Percentiles rank a stretch among this genome's conserved stretches.
These are phyloP conservation scores for Staphylotrichum longicolle DNA, from an alignment of 495 filamentous ascomycete genomes.

Conservation along the genomic window DNA sequence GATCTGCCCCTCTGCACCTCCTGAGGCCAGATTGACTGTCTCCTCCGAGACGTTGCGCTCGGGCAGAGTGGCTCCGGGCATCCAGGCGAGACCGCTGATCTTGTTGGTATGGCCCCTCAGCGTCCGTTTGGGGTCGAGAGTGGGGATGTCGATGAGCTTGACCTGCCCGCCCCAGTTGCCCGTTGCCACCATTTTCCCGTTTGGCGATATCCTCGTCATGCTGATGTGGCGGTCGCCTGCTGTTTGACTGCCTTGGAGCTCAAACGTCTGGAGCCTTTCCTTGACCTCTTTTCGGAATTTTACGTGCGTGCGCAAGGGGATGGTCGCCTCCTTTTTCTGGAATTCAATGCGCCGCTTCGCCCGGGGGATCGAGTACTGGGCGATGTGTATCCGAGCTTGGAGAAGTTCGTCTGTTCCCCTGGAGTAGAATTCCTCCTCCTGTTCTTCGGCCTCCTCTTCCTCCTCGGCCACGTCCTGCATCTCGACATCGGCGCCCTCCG, in stretches of 20 bases:
- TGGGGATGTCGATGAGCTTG: slow-evolving; percentile 78
- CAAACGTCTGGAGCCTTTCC: slow-evolving; percentile 75
- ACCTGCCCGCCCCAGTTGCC: slow-evolving; percentile 91
- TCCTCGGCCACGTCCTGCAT: slow-evolving; percentile 67
- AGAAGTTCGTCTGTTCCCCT: slow-evolving; percentile 72
- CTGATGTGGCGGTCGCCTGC: slow-evolving; percentile 86
- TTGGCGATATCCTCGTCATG: slow-evolving; percentile 86
- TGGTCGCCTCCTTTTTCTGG: slow-evolving; percentile 75
- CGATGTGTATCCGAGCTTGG: slow-evolving; percentile 75
- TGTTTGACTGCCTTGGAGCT: slow-evolving; percentile 88
- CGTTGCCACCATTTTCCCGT: slow-evolving; percentile 77
- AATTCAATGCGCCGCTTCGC: slow-evolving; percentile 72
- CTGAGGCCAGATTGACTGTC: slow-evolving; percentile 81
- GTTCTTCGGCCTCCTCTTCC: slow-evolving; percentile 62
- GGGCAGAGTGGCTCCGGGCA: slow-evolving; percentile 75
- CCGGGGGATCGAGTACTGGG: slow-evolving; percentile 77
- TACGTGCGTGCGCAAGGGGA: slow-evolving; percentile 82
- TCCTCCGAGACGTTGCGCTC: slow-evolving; percentile 65
- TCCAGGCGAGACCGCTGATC: slow-evolving; percentile 88
- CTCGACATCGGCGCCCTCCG: slow-evolving; percentile 55
- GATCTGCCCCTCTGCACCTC: slow-evolving; percentile 85
- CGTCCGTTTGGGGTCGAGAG: slow-evolving; percentile 68
- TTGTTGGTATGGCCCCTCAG: slow-evolving; percentile 81
- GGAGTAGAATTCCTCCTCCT: slow-evolving; percentile 96
- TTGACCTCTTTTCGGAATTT: slow-evolving; percentile 88